phyloP scores from a whole-genome alignment of 306 rosid species.

The Senna tora region DNA sequence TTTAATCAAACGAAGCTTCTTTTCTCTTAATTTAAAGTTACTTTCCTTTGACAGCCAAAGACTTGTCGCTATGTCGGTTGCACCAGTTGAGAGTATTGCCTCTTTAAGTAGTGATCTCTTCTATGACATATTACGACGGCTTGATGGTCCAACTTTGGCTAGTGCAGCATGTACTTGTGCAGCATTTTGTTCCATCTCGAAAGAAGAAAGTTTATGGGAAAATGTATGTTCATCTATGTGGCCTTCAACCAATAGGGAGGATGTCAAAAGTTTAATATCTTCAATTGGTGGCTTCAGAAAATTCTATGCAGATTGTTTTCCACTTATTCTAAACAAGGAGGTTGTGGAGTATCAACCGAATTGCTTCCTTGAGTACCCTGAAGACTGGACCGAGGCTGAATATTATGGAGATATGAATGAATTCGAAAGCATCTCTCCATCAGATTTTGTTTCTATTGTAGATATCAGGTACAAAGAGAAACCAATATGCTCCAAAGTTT shows the following conservation, averaged over 20 bases:
- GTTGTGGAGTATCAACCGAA: conserved; percentile 58
- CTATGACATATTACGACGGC: conserved; percentile 81
- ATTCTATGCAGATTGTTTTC: conserved; percentile 88
- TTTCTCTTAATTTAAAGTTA: conserved; percentile 3
- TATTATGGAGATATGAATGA: conserved; percentile 74
- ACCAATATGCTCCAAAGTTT: conserved; percentile 79
- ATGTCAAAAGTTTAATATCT: conserved; percentile 71
- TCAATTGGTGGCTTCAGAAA: conserved; percentile 85
- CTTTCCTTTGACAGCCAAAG: conserved; percentile 46
- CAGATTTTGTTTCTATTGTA: conserved; percentile 80
- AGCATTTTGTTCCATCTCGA: conserved; percentile 75
- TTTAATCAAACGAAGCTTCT: conserved; percentile 1
- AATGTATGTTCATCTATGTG: conserved; percentile 80
- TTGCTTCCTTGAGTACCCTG: conserved; percentile 62
- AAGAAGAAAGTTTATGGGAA: conserved; percentile 91
- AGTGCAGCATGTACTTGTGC: conserved; percentile 86
- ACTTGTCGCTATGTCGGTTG: conserved; percentile 47
- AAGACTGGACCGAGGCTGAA: conserved; percentile 90
- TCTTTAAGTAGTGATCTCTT: conserved; percentile 78
- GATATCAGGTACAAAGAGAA: conserved; percentile 76
- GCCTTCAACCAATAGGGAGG: conserved; percentile 89
- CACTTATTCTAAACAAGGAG: conserved; percentile 79
- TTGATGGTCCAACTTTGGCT: conserved; percentile 83
- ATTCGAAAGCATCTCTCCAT: conserved; percentile 60
- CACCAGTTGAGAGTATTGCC: conserved; percentile 56